Evolutionary conservation across 1,139 yeast species (phyloP).

Genomic region (Protomyces arabidopsidicola): DNA sequence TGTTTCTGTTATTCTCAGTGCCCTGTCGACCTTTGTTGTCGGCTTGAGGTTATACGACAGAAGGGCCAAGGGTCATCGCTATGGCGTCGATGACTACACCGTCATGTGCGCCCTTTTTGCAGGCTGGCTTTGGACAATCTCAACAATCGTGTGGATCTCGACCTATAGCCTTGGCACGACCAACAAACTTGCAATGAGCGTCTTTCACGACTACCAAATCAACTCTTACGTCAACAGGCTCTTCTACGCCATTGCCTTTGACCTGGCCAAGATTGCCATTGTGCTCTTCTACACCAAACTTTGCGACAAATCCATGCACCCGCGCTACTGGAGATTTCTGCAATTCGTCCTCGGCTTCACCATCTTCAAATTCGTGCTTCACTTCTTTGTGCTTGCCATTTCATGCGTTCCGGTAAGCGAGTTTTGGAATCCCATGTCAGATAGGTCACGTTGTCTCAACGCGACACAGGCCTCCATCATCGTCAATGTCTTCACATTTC

Average conservation of each 20-base stretch:
- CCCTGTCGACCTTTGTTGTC: constrained; percentile 12
- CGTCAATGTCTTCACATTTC: constrained; percentile 16
- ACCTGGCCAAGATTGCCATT: constrained; percentile 15
- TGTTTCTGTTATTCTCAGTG: background rate
- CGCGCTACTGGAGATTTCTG: constrained; percentile 7
- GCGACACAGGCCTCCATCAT: background rate
- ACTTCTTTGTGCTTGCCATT: constrained; percentile 5
- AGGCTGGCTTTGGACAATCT: background rate
- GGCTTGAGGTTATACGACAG: constrained; percentile 13
- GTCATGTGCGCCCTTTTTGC: background rate
- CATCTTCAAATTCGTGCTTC: constrained; percentile 7
- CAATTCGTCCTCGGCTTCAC: constrained; percentile 5
- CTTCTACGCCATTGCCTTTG: constrained; percentile 17
- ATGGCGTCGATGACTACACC: constrained; percentile 12
- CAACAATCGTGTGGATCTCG: constrained; percentile 17
- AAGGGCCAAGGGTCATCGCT: background rate
- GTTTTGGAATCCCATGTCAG: constrained; percentile 2
- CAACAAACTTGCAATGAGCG: background rate
- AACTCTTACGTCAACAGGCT: constrained; percentile 4
- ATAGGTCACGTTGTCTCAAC: background rate
- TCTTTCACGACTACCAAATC: background rate
- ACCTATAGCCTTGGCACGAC: constrained; percentile 3
- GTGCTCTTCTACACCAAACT: constrained; percentile 13
- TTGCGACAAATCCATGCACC: constrained; percentile 5
- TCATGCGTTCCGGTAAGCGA: constrained; percentile 19